phyloP scores from a whole-genome alignment of 352 stramenopile species.

The Phytophthora melonis region DNA sequence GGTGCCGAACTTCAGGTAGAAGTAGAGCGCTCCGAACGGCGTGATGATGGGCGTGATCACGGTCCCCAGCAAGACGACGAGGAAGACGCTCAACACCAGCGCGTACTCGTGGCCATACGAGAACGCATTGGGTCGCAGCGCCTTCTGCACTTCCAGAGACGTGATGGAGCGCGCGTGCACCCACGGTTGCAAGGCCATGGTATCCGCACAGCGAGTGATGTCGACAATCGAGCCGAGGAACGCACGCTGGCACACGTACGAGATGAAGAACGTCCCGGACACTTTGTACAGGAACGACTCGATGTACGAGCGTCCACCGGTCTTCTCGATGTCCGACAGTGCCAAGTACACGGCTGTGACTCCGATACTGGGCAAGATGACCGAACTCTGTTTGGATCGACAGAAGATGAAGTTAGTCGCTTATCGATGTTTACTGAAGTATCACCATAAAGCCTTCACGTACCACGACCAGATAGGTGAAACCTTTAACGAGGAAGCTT shows the following conservation, averaged over 20 bases:
- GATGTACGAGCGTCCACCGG: conserved; percentile 65
- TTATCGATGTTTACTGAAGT: background rate
- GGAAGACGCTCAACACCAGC: conserved; percentile 79
- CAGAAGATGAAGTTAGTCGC: background rate
- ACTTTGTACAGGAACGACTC: conserved; percentile 88
- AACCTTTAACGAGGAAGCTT: conserved; percentile 82
- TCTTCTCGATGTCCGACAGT: conserved; percentile 62
- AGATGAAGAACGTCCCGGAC: conserved; percentile 89
- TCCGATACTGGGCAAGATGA: conserved; percentile 82
- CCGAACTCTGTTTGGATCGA: conserved; percentile 57
- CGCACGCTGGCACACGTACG: conserved; percentile 83
- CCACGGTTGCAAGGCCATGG: conserved; percentile 76
- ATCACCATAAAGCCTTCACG: conserved; percentile 12
- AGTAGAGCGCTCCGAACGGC: conserved; percentile 82
- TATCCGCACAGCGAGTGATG: conserved; percentile 72
- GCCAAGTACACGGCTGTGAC: conserved; percentile 83
- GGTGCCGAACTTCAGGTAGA: conserved; percentile 77
- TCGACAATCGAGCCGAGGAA: conserved; percentile 82
- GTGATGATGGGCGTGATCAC: conserved; percentile 85
- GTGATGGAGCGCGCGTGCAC: conserved; percentile 72
- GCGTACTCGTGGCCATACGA: conserved; percentile 85
- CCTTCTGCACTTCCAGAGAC: conserved; percentile 54
- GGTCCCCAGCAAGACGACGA: conserved; percentile 78
- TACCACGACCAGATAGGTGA: conserved; percentile 81
- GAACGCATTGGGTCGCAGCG: conserved; percentile 64